Evolutionary conservation across 345 rosid genomes (phyloP).

Genomic region (Rhodamnia rubescens): DNA sequence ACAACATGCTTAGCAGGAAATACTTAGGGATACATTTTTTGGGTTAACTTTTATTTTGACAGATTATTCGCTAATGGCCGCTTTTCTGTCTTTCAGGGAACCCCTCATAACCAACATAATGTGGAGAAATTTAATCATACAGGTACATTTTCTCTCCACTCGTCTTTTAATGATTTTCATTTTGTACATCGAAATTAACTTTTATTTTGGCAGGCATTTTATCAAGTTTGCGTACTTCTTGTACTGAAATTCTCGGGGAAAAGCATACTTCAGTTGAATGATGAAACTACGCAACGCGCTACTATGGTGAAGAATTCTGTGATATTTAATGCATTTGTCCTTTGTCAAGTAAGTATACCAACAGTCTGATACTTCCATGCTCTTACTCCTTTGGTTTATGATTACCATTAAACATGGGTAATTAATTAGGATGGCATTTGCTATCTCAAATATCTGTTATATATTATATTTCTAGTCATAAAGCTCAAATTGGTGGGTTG

Average conservation of each 20-base stretch:
- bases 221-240: slow-evolving; percentile 9
- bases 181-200: background rate
- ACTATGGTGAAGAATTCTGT: slow-evolving; percentile 5
- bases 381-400: background rate
- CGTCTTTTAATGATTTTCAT: background rate
- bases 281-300: slow-evolving; percentile 12
- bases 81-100: slow-evolving; percentile 10
- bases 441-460: background rate
- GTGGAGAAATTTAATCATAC: slow-evolving; percentile 15
- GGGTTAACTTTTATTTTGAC: background rate
- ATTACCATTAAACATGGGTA: background rate
- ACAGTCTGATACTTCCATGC: background rate
- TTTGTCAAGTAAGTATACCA: slow-evolving; percentile 6
- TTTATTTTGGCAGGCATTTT: slow-evolving; percentile 38
- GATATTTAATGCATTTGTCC: slow-evolving; percentile 13
- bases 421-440: background rate
- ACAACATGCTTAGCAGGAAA: background rate
- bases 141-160: slow-evolving; percentile 8
- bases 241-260: slow-evolving; percentile 7
- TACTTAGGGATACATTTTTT: background rate
- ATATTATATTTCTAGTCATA: background rate
- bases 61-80: background rate
- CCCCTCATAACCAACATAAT: slow-evolving; percentile 10
- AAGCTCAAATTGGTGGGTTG: background rate
- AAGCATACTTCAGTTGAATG: slow-evolving; percentile 4